A percentile compares a stretch with the other conserved stretches of the same genome.
These are phyloP conservation scores for Spizellomyces sp. DNA, from an alignment of 192 early-diverging fungal species.

Conservation along the genomic window DNA sequence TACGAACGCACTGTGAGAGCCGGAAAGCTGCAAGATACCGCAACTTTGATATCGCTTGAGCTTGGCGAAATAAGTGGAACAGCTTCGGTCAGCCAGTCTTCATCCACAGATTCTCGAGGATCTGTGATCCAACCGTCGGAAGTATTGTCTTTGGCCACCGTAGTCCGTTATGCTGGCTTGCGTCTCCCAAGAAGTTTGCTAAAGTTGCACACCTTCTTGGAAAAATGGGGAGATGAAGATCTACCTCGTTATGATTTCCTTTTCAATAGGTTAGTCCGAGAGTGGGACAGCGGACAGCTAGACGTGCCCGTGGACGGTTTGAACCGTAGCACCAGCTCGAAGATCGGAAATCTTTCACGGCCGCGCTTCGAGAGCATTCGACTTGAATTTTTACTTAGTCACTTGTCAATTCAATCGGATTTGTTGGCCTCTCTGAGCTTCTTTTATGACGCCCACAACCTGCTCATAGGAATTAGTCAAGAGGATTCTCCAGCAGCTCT, in stretches of 20 bases:
- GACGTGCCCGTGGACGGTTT: background rate
- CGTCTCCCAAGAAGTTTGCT: conserved; percentile 60
- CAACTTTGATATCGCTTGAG: background rate
- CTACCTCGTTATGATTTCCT: conserved; percentile 63
- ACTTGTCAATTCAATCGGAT: conserved; percentile 61
- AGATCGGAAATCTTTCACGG: background rate
- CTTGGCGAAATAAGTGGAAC: conserved; percentile 11
- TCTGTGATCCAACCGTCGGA: background rate
- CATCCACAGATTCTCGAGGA: background rate
- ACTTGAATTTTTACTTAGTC: conserved; percentile 62
- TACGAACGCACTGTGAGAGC: conserved; percentile 9
- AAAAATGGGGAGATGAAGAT: conserved; percentile 71
- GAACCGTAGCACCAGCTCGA: background rate
- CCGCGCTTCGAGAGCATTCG: conserved; percentile 6
- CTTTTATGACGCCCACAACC: conserved; percentile 57
- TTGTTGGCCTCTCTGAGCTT: conserved; percentile 65
- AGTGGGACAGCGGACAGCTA: conserved; percentile 51
- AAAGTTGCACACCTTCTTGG: conserved; percentile 74
- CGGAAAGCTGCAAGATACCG: background rate
- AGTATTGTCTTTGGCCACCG: background rate
- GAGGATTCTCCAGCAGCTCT: conserved; percentile 3
- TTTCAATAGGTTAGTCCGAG: conserved; percentile 68
- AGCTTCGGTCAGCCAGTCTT: conserved; percentile 1
- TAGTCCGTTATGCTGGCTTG: conserved; percentile 29
- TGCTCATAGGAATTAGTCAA: conserved; percentile 56